These are phyloP conservation scores for Wallemia hederae DNA, from an alignment of 1,284 basidiomycete genomes.

Conservation along the genomic window DNA sequence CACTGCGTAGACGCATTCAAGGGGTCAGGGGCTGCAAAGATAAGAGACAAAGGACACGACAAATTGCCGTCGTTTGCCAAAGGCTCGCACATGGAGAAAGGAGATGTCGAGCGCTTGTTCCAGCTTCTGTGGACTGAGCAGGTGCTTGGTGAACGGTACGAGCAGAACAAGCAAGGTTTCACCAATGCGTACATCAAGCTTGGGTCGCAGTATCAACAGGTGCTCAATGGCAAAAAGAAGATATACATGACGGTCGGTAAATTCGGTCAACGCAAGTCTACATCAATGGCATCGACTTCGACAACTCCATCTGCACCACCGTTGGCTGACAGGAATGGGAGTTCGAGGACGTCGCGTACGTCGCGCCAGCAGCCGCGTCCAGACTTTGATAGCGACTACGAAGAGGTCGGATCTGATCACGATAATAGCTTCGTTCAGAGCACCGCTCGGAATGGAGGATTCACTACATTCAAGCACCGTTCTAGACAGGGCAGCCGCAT, in stretches of 20 bases:
- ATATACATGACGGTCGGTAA: neutral
- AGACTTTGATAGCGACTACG: neutral
- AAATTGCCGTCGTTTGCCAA: constrained; percentile 24
- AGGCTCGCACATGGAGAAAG: constrained; percentile 23
- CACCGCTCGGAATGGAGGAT: neutral
- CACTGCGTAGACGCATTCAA: constrained; percentile 26
- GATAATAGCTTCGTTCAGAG: neutral
- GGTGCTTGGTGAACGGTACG: constrained; percentile 15
- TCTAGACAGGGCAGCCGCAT: neutral
- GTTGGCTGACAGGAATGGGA: neutral
- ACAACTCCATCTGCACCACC: neutral
- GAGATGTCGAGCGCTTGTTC: constrained; percentile 32
- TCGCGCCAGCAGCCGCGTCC: neutral
- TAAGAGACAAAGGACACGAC: constrained; percentile 25
- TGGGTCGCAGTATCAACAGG: neutral
- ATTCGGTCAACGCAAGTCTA: neutral
- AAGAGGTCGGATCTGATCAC: neutral
- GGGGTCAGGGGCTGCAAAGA: constrained; percentile 26
- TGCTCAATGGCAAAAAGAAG: neutral
- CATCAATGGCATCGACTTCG: neutral
- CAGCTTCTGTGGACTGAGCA: constrained; percentile 25
- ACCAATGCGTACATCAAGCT: constrained; percentile 15
- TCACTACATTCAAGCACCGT: neutral
- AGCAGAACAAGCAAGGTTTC: constrained; percentile 14
- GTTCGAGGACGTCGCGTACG: neutral